Base-by-base conservation (phyloP, 805 yeast species). In the Clavispora santaluciae region DNA sequence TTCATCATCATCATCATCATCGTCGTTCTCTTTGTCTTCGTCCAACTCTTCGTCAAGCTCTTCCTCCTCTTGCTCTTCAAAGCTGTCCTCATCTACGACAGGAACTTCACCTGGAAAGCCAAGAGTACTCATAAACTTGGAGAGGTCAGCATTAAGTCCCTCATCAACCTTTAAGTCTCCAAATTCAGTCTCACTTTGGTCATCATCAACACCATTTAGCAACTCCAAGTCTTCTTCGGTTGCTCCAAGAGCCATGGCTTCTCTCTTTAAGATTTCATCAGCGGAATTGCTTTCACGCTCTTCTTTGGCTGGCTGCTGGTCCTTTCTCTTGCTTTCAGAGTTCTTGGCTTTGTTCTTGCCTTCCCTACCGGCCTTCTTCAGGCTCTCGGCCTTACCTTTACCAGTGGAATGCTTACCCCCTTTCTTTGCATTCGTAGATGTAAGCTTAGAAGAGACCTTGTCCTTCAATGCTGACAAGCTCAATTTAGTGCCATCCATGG, bases 211-310 rank as follows among this genome's bases (percentile, higher is more conserved):
- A 12, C 73, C 84, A 24, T 73, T 72, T 10, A 90, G 51, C 38
- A 89, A 62, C 33, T 76, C 73, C 35, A 90, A 57, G 59, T 89
- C 97, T 17, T 81, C 90, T 50, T 86, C 93, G 12, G 87, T 74
- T 16, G 96, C 98, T 24, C 97, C 96, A 22, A 90, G 64, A 17
- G 81, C 81, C 11, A 81, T 59, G 2, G 95, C 95, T 64, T 84
- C 95, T 45, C 80, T 77, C 50, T 84, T 79, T 36, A 86, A 59
- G 2, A 67, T 43, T 3, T 66, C 74, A n/a, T 43, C 56, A 15
- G 44, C 46, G 9, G 48, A 43, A 7, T 45, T 51, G 2, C 33
- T 5, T 22, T 29, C 15, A 5, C 25, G 33, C 30, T 22, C 10
- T 22, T 33, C 30, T 8, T 29, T 33, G 23, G 36, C 24, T 11